Percentiles rank a stretch among this genome's conserved stretches.
Conservation (phyloP, 2,329 filamentous ascomycete species). For the Hortaea sp. region DNA sequence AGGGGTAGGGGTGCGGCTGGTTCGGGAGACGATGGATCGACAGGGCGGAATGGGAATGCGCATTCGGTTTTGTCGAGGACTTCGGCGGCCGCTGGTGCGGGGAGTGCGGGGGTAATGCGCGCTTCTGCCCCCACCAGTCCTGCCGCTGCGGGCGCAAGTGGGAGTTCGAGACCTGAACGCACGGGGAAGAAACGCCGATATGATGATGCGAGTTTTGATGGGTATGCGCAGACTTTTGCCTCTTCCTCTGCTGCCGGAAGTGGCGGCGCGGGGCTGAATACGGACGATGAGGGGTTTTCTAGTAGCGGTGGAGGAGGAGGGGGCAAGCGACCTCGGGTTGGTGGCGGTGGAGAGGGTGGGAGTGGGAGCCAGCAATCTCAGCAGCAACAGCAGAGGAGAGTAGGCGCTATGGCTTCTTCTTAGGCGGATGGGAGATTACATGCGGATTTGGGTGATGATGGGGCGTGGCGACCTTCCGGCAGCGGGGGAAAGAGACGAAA, state of each 20-base stretch:
- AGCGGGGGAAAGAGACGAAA: background rate
- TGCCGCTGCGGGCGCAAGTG: constrained; percentile 25
- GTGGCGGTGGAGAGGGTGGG: too few species aligned
- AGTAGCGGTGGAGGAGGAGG: too few species aligned
- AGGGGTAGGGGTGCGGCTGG: too few species aligned
- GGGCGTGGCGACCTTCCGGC: too few species aligned
- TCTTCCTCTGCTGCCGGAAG: too few species aligned
- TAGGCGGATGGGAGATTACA: background rate
- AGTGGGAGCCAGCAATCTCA: constrained; percentile 9
- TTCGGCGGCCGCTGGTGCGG: constrained; percentile 7
- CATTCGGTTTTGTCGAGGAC: constrained; percentile 14
- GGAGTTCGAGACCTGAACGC: constrained; percentile 48
- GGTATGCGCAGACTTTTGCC: constrained; percentile 57
- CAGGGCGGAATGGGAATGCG: background rate
- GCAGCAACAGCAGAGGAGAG: constrained; percentile 3
- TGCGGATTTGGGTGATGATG: too few species aligned
- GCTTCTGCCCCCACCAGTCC: constrained; percentile 27
- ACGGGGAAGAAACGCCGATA: constrained; percentile 65
- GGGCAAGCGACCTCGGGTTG: too few species aligned
- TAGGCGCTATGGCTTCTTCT: background rate
- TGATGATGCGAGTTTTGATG: constrained; percentile 63
- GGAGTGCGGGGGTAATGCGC: constrained; percentile 3
- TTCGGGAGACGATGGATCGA: too few species aligned
- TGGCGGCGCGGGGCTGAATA: too few species aligned
- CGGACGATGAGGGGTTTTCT: too few species aligned